Conservation (phyloP, 192 early-diverging fungal species). For the Chytriomyces sp. region DNA sequence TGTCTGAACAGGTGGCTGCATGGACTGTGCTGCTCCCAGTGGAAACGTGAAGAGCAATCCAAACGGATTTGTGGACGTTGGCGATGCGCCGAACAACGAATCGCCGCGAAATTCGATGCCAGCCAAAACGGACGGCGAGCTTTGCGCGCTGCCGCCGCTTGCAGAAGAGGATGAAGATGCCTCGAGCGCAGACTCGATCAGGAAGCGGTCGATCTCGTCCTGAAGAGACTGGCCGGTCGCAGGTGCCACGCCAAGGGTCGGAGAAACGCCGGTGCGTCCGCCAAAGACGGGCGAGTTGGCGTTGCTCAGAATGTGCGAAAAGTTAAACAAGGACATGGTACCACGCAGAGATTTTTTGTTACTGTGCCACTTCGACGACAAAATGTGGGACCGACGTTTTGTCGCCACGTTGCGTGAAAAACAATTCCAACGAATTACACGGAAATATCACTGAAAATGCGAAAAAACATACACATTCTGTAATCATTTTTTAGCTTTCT, state of each 20-base stretch:
- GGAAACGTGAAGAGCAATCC: constrained; percentile 13
- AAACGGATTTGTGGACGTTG: background rate
- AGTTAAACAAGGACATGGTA: constrained; percentile 23
- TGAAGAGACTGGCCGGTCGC: background rate
- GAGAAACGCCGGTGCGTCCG: no score
- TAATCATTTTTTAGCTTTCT: no score
- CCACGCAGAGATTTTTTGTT: no score
- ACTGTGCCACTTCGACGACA: no score
- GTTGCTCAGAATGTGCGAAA: constrained; percentile 14
- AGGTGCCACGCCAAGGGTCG: no score
- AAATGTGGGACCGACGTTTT: no score
- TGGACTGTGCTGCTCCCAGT: background rate
- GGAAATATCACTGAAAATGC: no score
- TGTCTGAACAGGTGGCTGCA: background rate
- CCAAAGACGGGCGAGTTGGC: background rate
- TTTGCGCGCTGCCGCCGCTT: background rate
- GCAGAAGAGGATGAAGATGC: background rate
- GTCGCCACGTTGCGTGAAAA: no score
- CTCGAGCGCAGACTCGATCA: background rate
- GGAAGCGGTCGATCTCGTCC: constrained; percentile 25
- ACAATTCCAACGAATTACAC: no score
- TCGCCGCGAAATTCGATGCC: background rate
- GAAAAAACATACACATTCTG: no score
- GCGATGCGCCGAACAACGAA: no score
- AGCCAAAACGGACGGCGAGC: background rate